Base-by-base conservation (phyloP, 2,329 filamentous ascomycete genomes). In the Onygena corvina region DNA sequence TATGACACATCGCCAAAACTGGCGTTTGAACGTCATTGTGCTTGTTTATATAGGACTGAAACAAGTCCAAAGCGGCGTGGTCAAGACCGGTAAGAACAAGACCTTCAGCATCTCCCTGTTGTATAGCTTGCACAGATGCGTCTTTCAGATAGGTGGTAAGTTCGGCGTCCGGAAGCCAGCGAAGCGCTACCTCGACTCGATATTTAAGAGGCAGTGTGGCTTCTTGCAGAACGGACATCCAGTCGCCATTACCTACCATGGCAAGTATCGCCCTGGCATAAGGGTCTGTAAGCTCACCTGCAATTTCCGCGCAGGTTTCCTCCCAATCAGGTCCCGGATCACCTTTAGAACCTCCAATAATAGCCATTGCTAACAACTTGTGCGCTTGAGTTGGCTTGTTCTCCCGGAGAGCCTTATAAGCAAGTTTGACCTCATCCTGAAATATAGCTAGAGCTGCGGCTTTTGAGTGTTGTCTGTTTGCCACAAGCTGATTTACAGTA, bases 1-100 rank as follows among this genome's bases (percentile, higher is more conserved):
- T 75, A 54, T 76, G 73, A 29, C 75, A 75, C 58, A 78, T 74
- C 23, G 76, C 75, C 1, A 82, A 65, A 0, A 81, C 77, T 1
- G 78, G 74, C 1, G 77, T 80, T 63, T 83, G 79, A 1, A 81
- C 62, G 54, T 81, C 79, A 50, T 75, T 73, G 57, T 75, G 79
- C 47, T 73, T 74, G 48, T 69, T 68, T 52, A 82, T 75, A 59
- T 81, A 80, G 4, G 72, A 74, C 56, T 77, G 72, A 53, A 83
- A 75, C 30, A 83, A 70, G 42, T 77, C 73, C 61, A 82, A 72
- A 3, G 74, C 73, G 49, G 71, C 68, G 50, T 78, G 73, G 2
- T 72, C 72, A 4, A 81, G 69, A 4, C 79, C 79, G 0, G 79
- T 83, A 6, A 83, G 70, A 11, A 81, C 65, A 5, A 81, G 67